These are phyloP conservation scores for Ophiostoma perfectum DNA, from an alignment of 2,329 filamentous ascomycete genomes.

Conservation along the genomic window DNA sequence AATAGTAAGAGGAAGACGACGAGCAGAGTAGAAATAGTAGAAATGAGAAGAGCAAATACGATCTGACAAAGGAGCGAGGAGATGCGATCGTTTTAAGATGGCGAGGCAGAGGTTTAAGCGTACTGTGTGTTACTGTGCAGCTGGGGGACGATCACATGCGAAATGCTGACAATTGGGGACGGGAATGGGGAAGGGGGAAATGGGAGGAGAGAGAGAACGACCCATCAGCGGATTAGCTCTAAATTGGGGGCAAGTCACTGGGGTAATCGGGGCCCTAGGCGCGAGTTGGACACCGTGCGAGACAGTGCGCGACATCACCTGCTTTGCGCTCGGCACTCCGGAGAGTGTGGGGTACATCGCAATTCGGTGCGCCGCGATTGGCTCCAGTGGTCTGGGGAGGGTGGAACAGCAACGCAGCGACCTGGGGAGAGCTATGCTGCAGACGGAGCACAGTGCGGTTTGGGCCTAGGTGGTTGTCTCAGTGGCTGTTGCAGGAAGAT, in stretches of 20 bases:
- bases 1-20: constrained; percentile 13
- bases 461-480: neutral
- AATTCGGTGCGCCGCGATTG: constrained; percentile 22
- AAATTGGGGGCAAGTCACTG: constrained; percentile 6
- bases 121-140: constrained; percentile 4
- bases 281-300: constrained; percentile 10
- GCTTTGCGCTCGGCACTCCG: constrained; percentile 5
- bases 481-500: neutral
- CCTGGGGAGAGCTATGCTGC: neutral
- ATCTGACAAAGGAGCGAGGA: neutral
- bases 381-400: neutral
- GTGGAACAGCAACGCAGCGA: neutral
- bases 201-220: neutral
- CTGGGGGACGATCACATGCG: constrained; percentile 15
- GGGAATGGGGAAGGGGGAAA: neutral
- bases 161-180: constrained; percentile 8
- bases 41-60: neutral
- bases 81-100: constrained; percentile 4
- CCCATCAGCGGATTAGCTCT: neutral
- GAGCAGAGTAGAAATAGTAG: neutral
- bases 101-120: neutral
- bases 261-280: neutral
- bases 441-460: constrained; percentile 1
- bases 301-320: constrained; percentile 6
- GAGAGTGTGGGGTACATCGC: constrained; percentile 17